Evolutionary conservation across 345 rosid genomes (phyloP), one percentile per base, ranked within the genome.

Genomic region (Gossypium mustelinum): DNA sequence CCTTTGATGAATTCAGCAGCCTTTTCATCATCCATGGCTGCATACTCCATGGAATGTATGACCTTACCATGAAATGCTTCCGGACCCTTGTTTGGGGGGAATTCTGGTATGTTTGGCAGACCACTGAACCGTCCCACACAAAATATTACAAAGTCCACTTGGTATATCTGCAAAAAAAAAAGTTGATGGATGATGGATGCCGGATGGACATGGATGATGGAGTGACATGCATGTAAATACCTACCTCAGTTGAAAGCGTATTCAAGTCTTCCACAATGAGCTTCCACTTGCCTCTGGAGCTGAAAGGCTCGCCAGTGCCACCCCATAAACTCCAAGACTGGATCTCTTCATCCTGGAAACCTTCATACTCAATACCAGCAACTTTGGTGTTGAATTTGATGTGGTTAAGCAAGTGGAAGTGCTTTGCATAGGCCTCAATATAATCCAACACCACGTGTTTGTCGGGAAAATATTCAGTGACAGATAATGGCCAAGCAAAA

Each of bases 321-420:
- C 82, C 81, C 81, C 82, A 82, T 2, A 60, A 27, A 17, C 75
- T 61, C 82, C 85, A 82, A 2, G 79, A 60, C 9, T 63, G 22
- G 59, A 80, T 72, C 55, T 78, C 85, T 25, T 75, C 83, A 1
- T 80, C 70, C 7, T 24, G 10, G 0, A 47, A 24, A 0, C 74
- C 81, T 47, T 75, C 55, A 43, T 66, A 80, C 24, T 24, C 27
- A 17, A 80, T 80, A 2, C 78, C 59, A 0, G 73, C 45, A 20
- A 77, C 85, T 57, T 68, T 77, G 22, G 76, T 29, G 6, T 69
- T 78, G 78, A 83, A 78, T 4, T 71, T 77, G 59, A 83, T 77
- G 69, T 82, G 77, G 39, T 72, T 60, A 18, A 74, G 68, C 77
- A 82, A 43, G 48, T 62, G 70, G 64, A 78, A 80, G 58, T 78